Base-by-base conservation (phyloP, 768 basidiomycete genomes). In the Lentinus tigrinus region DNA sequence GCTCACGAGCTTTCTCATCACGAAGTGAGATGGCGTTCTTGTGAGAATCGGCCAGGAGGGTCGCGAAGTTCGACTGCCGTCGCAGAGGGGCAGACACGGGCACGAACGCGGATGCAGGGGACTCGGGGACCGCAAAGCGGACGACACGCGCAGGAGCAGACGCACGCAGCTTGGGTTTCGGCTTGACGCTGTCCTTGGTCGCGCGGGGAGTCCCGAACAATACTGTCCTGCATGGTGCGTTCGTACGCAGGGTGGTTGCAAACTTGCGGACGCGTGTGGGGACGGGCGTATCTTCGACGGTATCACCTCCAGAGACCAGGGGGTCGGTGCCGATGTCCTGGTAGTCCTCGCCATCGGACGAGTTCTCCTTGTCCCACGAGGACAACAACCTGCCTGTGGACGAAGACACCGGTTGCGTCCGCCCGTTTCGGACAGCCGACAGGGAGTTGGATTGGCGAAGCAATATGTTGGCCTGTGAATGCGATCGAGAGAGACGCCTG, bases 31-130 rank as follows among this genome's bases (percentile, higher is more conserved):
- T 70, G 24, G 76, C 70, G 34, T 75, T 73, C 43, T 58, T 69
- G 36, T 74, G 72, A 16, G 79, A 77, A 39, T 79, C 75, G n/a
- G 77, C 73, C 24, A 79, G 60, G n/a, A 79, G 56, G 21, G 79
- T 76, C 43, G 66, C 58, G 53, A 80, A 78, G 43, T 44, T 61
- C 2, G 51, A 39, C 26, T 34, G 47, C 8, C 56, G 49, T 8
- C 44, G 54, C 24, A 24, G 34, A 16, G 47, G 23, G 9, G 63
- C 62, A 31, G 63, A 23, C 11, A 49, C 26, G 4, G 31, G 11
- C 31, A 31, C 31, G 1, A 53, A 59, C 34, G 49, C 49, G 0
- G 58, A 59, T n/a, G 49, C 49, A 3, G 49, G 49, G 4, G 49
- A 50, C 19, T 36, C 49, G n/a, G 49, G 49, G 3, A 50, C 36